phyloP scores from a whole-genome alignment of 345 rosid species.

The Reutealis trisperma region DNA sequence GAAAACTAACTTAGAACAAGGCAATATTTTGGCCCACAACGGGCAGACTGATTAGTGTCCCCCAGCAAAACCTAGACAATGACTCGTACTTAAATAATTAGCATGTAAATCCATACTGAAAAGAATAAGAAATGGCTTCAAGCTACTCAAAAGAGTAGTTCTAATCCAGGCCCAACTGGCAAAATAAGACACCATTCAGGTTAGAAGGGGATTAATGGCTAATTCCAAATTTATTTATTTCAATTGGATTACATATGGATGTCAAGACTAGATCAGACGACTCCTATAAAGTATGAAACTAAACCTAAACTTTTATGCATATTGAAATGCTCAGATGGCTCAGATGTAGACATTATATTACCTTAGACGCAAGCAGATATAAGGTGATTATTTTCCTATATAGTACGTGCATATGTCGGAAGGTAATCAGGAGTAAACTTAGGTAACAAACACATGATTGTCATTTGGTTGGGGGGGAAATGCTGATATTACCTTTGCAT shows the following conservation, averaged over 20 bases:
- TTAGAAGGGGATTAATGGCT: not conserved
- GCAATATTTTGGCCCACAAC: slow-evolving; percentile 2
- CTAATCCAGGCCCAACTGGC: slow-evolving; percentile 13
- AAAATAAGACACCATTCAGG: not conserved
- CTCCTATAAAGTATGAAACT: not conserved
- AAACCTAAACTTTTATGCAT: not conserved
- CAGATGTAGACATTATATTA: not conserved
- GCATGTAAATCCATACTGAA: not conserved
- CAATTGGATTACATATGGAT: not conserved
- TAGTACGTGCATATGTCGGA: not conserved
- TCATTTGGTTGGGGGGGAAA: not conserved
- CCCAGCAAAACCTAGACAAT: not conserved
- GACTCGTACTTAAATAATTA: not conserved
- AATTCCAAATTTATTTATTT: not conserved
- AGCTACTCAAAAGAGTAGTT: slow-evolving; percentile 9
- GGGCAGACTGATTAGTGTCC: not conserved
- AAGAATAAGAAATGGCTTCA: not conserved
- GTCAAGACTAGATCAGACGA: slow-evolving; percentile 6
- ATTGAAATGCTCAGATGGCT: not conserved
- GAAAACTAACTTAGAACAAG: not conserved
- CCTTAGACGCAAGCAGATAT: not conserved
- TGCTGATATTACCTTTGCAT: slow-evolving; percentile 64
- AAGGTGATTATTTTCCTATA: not conserved
- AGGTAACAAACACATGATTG: too few relatives aligned
- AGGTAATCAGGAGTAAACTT: not conserved